phyloP scores from a whole-genome alignment of 2,329 filamentous ascomycete species.

The Cordyceps tenuipes region DNA sequence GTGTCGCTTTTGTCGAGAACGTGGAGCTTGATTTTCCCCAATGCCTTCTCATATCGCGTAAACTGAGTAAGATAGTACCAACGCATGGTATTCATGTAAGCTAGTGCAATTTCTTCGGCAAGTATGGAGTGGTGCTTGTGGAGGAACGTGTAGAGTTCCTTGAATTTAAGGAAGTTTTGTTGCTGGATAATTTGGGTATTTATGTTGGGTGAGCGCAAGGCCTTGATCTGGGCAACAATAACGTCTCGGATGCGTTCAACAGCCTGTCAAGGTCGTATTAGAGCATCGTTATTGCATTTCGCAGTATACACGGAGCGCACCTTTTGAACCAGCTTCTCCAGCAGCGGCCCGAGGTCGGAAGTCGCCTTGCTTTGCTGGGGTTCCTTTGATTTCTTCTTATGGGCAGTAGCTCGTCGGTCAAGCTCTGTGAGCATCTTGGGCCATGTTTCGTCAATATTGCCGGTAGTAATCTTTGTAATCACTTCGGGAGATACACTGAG shows the following conservation, averaged over 20 bases:
- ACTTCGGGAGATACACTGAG: constrained; percentile 78
- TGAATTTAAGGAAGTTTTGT: constrained; percentile 80
- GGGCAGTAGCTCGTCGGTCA: constrained; percentile 64
- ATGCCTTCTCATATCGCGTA: constrained; percentile 71
- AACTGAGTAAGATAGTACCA: constrained; percentile 98
- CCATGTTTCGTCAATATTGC: constrained; percentile 84
- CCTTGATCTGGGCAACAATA: constrained; percentile 88
- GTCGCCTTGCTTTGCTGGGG: constrained; percentile 63
- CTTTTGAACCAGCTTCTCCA: constrained; percentile 78
- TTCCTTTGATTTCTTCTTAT: constrained; percentile 59
- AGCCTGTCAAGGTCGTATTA: constrained; percentile 46
- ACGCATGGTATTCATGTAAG: constrained; percentile 96
- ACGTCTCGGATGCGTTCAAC: constrained; percentile 91
- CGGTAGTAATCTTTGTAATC: constrained; percentile 79
- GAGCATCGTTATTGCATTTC: not conserved
- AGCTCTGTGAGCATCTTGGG: constrained; percentile 74
- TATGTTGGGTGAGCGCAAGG: constrained; percentile 86
- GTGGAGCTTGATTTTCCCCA: constrained; percentile 80
- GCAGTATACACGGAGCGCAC: constrained; percentile 30
- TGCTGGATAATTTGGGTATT: constrained; percentile 97
- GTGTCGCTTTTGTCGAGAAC: constrained; percentile 74
- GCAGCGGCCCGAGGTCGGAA: constrained; percentile 73
- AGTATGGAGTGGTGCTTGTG: constrained; percentile 74
- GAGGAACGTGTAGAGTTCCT: constrained; percentile 79
- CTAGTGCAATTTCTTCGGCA: constrained; percentile 81